A percentile compares a stretch with the other conserved stretches of the same genome.
Evolutionary conservation across 2,329 filamentous ascomycete species (phyloP).

Genomic region (Scedosporium dehoogii): DNA sequence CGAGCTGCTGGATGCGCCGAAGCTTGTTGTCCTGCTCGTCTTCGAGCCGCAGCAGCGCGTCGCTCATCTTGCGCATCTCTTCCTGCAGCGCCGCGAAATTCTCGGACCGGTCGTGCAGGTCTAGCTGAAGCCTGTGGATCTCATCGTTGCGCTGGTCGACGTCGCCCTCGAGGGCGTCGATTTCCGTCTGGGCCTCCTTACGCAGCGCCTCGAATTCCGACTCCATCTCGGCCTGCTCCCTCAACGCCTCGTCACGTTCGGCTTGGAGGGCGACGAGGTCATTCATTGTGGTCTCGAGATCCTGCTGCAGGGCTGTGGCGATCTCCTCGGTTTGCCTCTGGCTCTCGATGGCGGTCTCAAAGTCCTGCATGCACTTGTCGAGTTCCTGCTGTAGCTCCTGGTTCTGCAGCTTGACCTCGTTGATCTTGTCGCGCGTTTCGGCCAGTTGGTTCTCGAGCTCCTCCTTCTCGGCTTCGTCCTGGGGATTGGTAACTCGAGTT

Average conservation of each 20-base stretch:
- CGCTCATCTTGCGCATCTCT: constrained; percentile 87
- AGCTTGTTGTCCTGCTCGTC: constrained; percentile 77
- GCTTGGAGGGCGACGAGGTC: constrained; percentile 70
- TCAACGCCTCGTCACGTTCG: constrained; percentile 78
- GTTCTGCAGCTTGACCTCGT: constrained; percentile 76
- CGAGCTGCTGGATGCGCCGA: constrained; percentile 69
- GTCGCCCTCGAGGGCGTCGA: constrained; percentile 59
- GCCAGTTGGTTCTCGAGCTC: constrained; percentile 78
- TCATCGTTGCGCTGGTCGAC: constrained; percentile 64
- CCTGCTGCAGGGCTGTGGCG: constrained; percentile 60
- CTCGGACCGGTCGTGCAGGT: constrained; percentile 68
- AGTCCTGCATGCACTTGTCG: constrained; percentile 68
- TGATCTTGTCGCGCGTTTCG: constrained; percentile 76
- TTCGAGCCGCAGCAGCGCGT: constrained; percentile 76
- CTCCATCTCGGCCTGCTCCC: constrained; percentile 51
- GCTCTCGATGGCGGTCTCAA: constrained; percentile 60
- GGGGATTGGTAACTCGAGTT: constrained; percentile 45
- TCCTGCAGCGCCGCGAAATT: constrained; percentile 86
- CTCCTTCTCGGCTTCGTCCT: constrained; percentile 72
- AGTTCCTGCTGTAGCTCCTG: constrained; percentile 80
- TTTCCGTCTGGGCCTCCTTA: constrained; percentile 55
- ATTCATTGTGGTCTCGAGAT: constrained; percentile 68
- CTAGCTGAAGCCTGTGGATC: constrained; percentile 57
- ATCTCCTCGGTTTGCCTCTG: constrained; percentile 51
- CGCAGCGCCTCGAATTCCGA: constrained; percentile 50